Conservation (phyloP, 1,284 basidiomycete species). For the Kalmanozyma brasiliensis region DNA sequence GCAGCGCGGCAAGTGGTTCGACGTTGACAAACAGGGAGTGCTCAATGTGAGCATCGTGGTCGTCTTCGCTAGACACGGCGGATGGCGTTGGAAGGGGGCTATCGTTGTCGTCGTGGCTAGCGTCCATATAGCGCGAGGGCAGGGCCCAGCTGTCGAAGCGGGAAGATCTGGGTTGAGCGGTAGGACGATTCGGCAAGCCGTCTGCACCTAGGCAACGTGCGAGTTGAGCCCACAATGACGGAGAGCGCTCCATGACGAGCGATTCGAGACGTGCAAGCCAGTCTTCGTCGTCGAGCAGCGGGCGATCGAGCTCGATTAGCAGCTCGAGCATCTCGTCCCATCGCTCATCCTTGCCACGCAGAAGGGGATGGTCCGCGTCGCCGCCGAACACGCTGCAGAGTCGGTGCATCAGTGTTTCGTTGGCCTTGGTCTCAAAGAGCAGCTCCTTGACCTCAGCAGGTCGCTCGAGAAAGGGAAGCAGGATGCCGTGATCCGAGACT, state of each 20-base stretch:
- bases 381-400: conserved; percentile 48
- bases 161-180: conserved; percentile 9
- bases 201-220: conserved; percentile 46
- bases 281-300: conserved; percentile 43
- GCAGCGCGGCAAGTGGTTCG: conserved; percentile 27
- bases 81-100: conserved; percentile 23
- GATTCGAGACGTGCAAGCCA: conserved; percentile 41
- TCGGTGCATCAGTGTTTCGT: conserved; percentile 29
- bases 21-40: conserved; percentile 24
- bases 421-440: conserved; percentile 40
- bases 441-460: conserved; percentile 44
- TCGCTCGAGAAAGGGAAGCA: conserved; percentile 51
- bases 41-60: conserved; percentile 2
- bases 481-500: conserved; percentile 36
- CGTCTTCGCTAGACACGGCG: conserved; percentile 20
- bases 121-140: conserved; percentile 10
- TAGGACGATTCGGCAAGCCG: conserved; percentile 17
- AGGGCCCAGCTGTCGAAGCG: conserved; percentile 50
- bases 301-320: conserved; percentile 39
- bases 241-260: conserved; percentile 42
- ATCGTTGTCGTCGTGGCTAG: conserved; percentile 8
- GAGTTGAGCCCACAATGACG: conserved; percentile 40
- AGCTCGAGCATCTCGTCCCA: conserved; percentile 53
- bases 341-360: conserved; percentile 33
- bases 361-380: conserved; percentile 5